A percentile compares a stretch with the other conserved stretches of the same genome.
These are phyloP conservation scores for Anthracocystis panici-leucophaei DNA, from an alignment of 1,284 basidiomycete species.

Conservation along the genomic window DNA sequence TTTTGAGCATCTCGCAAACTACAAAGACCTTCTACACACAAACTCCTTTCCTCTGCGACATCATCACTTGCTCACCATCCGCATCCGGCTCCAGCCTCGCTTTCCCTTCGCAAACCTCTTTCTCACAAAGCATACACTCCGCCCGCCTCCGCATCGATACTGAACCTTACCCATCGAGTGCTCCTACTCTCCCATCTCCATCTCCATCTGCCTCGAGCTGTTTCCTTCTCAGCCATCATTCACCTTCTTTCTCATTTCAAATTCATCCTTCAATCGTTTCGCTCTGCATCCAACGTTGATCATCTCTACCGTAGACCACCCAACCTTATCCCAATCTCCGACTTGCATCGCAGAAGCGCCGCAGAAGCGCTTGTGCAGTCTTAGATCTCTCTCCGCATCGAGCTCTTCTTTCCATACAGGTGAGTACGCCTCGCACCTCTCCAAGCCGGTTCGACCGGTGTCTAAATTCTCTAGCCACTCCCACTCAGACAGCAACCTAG, in stretches of 20 bases:
- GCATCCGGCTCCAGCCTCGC: constrained; percentile 26
- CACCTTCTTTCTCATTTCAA: background rate
- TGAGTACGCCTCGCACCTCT: background rate
- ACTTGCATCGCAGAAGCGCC: constrained; percentile 12
- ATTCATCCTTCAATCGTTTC: constrained; percentile 2
- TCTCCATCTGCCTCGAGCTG: background rate
- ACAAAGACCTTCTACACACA: constrained; percentile 17
- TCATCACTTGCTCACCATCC: constrained; percentile 18
- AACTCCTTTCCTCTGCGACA: constrained; percentile 3
- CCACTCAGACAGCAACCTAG: background rate
- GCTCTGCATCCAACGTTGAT: constrained; percentile 13
- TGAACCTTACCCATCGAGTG: constrained; percentile 19
- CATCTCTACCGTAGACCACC: constrained; percentile 3
- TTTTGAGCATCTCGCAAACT: constrained; percentile 25
- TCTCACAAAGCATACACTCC: background rate
- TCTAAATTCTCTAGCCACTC: background rate
- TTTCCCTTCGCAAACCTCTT: constrained; percentile 4
- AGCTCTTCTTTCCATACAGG: constrained; percentile 3
- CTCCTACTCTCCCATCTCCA: constrained; percentile 8
- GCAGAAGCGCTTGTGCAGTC: constrained; percentile 14
- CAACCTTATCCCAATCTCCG: constrained; percentile 39
- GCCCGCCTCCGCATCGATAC: constrained; percentile 21
- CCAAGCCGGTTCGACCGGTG: constrained; percentile 3
- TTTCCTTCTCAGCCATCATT: background rate
- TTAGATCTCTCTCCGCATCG: constrained; percentile 26